These are phyloP conservation scores for Apiospora koreana DNA, from an alignment of 2,329 filamentous ascomycete species.

Conservation along the genomic window DNA sequence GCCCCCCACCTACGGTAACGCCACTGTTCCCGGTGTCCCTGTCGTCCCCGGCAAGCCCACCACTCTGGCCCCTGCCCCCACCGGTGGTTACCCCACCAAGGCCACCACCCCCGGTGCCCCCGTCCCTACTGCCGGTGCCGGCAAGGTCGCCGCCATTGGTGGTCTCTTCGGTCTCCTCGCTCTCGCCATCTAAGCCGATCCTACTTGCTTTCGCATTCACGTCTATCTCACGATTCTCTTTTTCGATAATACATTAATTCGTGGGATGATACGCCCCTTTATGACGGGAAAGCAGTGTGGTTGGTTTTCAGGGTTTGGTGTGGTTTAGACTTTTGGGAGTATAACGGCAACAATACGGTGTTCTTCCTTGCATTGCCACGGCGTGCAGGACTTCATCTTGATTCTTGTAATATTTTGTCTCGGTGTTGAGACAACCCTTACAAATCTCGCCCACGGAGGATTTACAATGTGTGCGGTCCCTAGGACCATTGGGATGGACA, in stretches of 20 bases:
- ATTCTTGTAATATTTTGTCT: conserved; percentile 47
- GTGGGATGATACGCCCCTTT: conserved; percentile 39
- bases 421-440: conserved; percentile 33
- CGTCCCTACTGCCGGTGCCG: conserved; percentile 58
- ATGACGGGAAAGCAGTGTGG: conserved; percentile 39
- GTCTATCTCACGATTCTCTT: conserved; percentile 41
- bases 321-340: conserved; percentile 31
- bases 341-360: conserved; percentile 24
- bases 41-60: conserved; percentile 6
- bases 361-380: conserved; percentile 35
- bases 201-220: conserved; percentile 30
- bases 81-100: conserved; percentile 22
- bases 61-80: conserved; percentile 17
- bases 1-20: not conserved
- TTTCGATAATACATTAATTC: conserved; percentile 43
- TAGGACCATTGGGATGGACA: conserved; percentile 21
- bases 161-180: conserved; percentile 38
- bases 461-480: conserved; percentile 37
- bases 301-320: conserved; percentile 24
- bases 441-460: conserved; percentile 34
- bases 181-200: conserved; percentile 52
- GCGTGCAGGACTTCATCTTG: conserved; percentile 31
- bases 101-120: conserved; percentile 53
- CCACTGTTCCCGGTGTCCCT: not conserved
- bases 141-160: conserved; percentile 61